Evolutionary conservation across 2,329 filamentous ascomycete genomes (phyloP).

Genomic region (Colletotrichum endophyticum): DNA sequence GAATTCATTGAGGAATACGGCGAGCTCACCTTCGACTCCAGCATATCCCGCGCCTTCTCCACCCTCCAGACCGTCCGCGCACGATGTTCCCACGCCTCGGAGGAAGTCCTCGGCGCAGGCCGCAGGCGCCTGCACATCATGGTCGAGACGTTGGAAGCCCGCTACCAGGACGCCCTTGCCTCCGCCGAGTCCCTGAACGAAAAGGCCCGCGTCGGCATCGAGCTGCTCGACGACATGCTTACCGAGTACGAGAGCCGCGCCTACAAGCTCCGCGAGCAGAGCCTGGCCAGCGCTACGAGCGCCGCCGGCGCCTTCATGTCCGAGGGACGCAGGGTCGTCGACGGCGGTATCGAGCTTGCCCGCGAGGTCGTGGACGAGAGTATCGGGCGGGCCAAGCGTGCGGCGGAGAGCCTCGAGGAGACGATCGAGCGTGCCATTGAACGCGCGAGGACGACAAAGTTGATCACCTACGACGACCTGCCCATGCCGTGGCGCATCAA

Average conservation of each 20-base stretch:
- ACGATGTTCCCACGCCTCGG: slow-evolving; percentile 87
- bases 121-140: slow-evolving; percentile 84
- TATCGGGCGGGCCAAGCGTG: slow-evolving; percentile 80
- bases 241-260: slow-evolving; percentile 84
- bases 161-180: slow-evolving; percentile 85
- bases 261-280: slow-evolving; percentile 78
- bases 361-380: slow-evolving; percentile 80
- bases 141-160: slow-evolving; percentile 87
- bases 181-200: slow-evolving; percentile 89
- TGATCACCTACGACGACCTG: slow-evolving; percentile 88
- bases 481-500: slow-evolving; percentile 94
- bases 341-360: slow-evolving; percentile 77
- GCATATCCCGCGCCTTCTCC: slow-evolving; percentile 82
- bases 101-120: slow-evolving; percentile 87
- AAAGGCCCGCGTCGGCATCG: slow-evolving; percentile 87
- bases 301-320: slow-evolving; percentile 77
- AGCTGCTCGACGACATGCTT: slow-evolving; percentile 84
- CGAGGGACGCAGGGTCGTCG: slow-evolving; percentile 79
- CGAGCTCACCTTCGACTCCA: slow-evolving; percentile 81
- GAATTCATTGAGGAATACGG: slow-evolving; percentile 90
- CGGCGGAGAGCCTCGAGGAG: slow-evolving; percentile 82
- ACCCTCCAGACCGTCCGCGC: slow-evolving; percentile 87
- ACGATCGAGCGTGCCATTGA: slow-evolving; percentile 80
- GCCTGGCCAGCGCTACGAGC: slow-evolving; percentile 69
- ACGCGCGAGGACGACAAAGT: slow-evolving; percentile 77